Evolutionary conservation across 2,329 filamentous ascomycete genomes (phyloP), one percentile per base, ranked within the genome.

Genomic region (Calonectria naviculata): DNA sequence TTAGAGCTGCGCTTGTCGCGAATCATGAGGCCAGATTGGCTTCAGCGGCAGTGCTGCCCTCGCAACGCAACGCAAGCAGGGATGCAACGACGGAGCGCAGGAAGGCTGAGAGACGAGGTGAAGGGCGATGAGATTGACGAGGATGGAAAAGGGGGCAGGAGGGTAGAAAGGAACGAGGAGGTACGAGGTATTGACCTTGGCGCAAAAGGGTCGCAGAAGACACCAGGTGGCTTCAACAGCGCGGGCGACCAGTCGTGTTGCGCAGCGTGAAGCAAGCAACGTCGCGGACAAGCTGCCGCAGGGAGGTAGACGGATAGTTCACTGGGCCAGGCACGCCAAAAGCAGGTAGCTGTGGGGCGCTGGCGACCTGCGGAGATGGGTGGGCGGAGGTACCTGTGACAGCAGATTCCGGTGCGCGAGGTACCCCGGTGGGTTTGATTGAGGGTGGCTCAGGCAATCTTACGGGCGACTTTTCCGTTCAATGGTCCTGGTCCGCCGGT

Each of bases 21-120:
- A 58, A 76, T 74, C 75, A 78, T 80, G 74, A 80, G 79, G 80
- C 79, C 79, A 81, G 79, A 74, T 76, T 80, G 79, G 78, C 79
- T 80, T 77, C 65, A 80, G 72, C 66, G 70, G 71, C 62, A 56
- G 69, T 65, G 72, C 73, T 70, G 68, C 71, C 72, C 54, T 71
- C 64, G 29, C 36, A 56, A 66, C 36, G 42, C 54, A 62, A 68
- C 52, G 52, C 52, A 58, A 28, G 41, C 68, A 73, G 67, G 68
- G 65, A 63, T 75, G 60, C 62, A 70, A 62, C 58, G 58, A 75
- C 56, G 42, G n/a, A 46, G 65, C 66, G 54, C 70, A 21, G 58
- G 54, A 65, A 44, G 46, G 58, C 44, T 31, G 58, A 61, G 47
- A 44, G 31, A 15, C 41, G 38, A 56, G 47, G 54, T 63, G 44